Evolutionary conservation across 2,329 filamentous ascomycete genomes (phyloP), one percentile per base, ranked within the genome.

Genomic region (Acrocalymma vagum): DNA sequence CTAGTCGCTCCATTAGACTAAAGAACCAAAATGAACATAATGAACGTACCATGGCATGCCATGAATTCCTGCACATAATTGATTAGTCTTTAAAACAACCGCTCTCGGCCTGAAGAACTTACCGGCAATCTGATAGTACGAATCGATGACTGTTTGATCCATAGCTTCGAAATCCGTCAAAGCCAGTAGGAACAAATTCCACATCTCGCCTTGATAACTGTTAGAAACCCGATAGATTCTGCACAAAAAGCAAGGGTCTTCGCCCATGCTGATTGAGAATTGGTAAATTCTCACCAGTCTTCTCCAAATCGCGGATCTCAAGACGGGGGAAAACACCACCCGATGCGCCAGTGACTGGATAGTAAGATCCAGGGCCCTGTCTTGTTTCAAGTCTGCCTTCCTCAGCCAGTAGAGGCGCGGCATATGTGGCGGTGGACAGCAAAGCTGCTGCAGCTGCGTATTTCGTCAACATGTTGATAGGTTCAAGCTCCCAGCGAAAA

Each of bases 121-220:
- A 87, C 88, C 88, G 45, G 86, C 80, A 55, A 94, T 80, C 56
- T 88, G 82, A 69, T 88, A 93, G 72, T 81, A 92, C 30, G 88
- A 92, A 22, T 85, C 75, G 31, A 78, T 75, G 36, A 79, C 70
- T 15, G 76, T 73, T 67, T 90, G 85, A 45, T 84, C 73, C 26
- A 79, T 79, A 37, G 76, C 79, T 67, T 90, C 85, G 72, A 91
- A 82, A 71, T 84, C 81, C 57, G 78, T 80, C 48, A 93, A 74
- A 6, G 84, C 86, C 27, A 91, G 79, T 25, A 94, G 73, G 65
- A 86, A 93, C 29, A 94, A 70, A 60, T 87, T 88, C 82, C 85
- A 89, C 60, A 80, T 78, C 52, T 88, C 82, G 20, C 23, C 23
- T 20, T n/a, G n/a, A n/a, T n/a, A n/a, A n/a, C n/a, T n/a, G n/a